Conservation (phyloP, 345 rosid genomes). For the Brassica nigra region DNA sequence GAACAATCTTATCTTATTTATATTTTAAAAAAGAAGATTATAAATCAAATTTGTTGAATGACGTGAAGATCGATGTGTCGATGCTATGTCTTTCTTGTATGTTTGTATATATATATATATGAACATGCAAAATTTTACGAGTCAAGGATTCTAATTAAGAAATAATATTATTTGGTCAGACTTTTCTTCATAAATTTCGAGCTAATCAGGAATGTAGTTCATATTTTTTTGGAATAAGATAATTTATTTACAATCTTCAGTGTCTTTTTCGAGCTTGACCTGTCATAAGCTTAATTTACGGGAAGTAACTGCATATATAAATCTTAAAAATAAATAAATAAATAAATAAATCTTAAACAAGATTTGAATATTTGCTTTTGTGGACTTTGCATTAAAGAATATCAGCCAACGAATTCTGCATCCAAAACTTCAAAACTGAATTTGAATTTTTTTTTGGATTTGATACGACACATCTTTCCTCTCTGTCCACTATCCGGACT, state of each 20-base stretch:
- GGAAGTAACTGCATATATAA: not conserved
- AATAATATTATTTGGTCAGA: not conserved
- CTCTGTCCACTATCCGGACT: not conserved
- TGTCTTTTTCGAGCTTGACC: conserved; percentile 7
- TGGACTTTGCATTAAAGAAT: conserved; percentile 7
- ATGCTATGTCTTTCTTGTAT: not conserved
- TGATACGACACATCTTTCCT: not conserved
- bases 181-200: conserved; percentile 24
- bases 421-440: conserved; percentile 4
- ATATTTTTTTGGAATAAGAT: not conserved
- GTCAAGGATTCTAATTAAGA: not conserved
- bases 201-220: conserved; percentile 7
- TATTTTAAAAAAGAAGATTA: not conserved
- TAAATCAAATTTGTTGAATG: conserved; percentile 1
- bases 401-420: not conserved
- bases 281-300: conserved; percentile 9
- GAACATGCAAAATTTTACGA: not conserved
- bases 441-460: not conserved
- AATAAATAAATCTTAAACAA: not conserved
- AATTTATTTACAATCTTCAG: not conserved
- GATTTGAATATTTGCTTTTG: not conserved
- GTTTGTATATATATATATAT: not conserved
- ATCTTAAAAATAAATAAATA: too few species aligned
- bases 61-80: not conserved
- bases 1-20: not conserved